Percentiles rank a stretch among this genome's conserved stretches.
phyloP scores from a whole-genome alignment of 768 basidiomycete species.

The Leccinum pellstonianum region DNA sequence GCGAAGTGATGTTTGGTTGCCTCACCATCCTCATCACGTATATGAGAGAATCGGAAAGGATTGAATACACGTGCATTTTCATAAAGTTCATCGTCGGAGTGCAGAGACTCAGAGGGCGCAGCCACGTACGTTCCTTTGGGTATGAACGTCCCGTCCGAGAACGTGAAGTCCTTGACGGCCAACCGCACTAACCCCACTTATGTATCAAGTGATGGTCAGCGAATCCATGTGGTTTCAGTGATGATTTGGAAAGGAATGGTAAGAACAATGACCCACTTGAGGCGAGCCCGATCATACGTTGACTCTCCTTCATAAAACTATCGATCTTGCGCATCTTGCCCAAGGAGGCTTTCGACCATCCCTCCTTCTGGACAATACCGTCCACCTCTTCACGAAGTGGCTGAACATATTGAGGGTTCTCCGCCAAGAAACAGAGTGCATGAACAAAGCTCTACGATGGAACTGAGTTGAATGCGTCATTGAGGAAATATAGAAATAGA shows the following conservation, averaged over 20 bases:
- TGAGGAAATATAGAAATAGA: not conserved
- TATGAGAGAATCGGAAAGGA: not conserved
- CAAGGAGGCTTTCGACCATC: not conserved
- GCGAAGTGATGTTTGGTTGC: not conserved
- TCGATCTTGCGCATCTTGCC: not conserved
- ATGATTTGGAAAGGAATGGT: too few species aligned
- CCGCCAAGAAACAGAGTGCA: not conserved
- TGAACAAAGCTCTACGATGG: not conserved
- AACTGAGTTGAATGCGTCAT: not conserved
- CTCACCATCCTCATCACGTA: not conserved
- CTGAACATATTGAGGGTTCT: not conserved
- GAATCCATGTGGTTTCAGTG: not conserved
- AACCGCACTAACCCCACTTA: constrained; percentile 33
- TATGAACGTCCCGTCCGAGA: constrained; percentile 28
- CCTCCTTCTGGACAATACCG: not conserved
- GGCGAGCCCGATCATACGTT: not conserved
- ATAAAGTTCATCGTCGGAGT: not conserved
- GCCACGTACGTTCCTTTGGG: not conserved
- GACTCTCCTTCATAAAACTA: not conserved
- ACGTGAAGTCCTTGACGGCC: constrained; percentile 32
- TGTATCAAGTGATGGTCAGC: not conserved
- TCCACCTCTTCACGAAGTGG: not conserved
- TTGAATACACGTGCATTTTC: not conserved
- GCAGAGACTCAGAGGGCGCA: not conserved
- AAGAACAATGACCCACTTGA: not conserved